A percentile compares a stretch with the other conserved stretches of the same genome.
These are phyloP conservation scores for Russula griseocarnosa DNA, from an alignment of 768 basidiomycete genomes.

Conservation along the genomic window DNA sequence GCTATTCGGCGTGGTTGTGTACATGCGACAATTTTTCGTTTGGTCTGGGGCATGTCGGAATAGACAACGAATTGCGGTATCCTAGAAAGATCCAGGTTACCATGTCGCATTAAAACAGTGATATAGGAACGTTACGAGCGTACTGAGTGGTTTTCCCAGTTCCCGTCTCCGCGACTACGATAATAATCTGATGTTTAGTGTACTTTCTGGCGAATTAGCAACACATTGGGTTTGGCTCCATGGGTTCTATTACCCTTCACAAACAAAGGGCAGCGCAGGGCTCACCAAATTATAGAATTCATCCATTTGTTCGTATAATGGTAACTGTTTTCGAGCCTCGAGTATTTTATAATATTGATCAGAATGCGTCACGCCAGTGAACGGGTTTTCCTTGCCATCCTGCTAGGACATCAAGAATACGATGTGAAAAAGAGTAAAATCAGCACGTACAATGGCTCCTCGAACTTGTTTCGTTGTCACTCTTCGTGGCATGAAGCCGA, in stretches of 20 bases:
- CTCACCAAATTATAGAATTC: slow-evolving; percentile 87
- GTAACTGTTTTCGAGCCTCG: slow-evolving; percentile 78
- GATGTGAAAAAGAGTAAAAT: not conserved
- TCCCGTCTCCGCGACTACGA: slow-evolving; percentile 93
- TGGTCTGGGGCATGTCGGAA: slow-evolving; percentile 87
- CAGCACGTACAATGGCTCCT: slow-evolving; percentile 39
- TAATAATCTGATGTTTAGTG: slow-evolving; percentile 74
- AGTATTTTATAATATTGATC: slow-evolving; percentile 83
- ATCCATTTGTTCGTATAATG: slow-evolving; percentile 88
- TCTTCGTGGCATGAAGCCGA: slow-evolving; percentile 45
- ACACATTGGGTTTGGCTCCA: slow-evolving; percentile 25
- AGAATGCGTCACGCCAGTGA: slow-evolving; percentile 76
- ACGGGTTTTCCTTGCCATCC: slow-evolving; percentile 83
- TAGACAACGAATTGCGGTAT: slow-evolving; percentile 96
- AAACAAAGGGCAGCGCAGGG: slow-evolving; percentile 25
- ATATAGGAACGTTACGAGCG: slow-evolving; percentile 41
- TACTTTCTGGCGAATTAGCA: slow-evolving; percentile 48
- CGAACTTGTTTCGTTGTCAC: slow-evolving; percentile 41
- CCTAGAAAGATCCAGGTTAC: slow-evolving; percentile 40
- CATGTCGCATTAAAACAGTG: not conserved
- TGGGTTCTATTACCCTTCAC: slow-evolving; percentile 34
- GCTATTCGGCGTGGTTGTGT: slow-evolving; percentile 96
- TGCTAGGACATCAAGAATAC: slow-evolving; percentile 34
- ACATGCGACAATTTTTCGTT: slow-evolving; percentile 89
- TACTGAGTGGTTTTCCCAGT: slow-evolving; percentile 96